phyloP scores from a whole-genome alignment of 73 alveolate genomes.

The Paramecium pentaurelia region DNA sequence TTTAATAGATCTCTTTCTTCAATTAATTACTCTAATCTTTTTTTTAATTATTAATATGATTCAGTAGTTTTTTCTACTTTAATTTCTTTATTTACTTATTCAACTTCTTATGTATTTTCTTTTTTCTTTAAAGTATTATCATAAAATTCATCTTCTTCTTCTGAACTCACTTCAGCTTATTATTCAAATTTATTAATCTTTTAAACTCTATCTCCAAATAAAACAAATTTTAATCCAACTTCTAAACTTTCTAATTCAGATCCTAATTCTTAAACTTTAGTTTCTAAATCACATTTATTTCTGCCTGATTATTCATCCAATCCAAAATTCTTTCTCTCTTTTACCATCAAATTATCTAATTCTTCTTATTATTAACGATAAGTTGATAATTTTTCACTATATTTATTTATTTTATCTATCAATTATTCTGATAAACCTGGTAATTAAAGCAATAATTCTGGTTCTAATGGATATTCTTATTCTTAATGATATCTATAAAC shows the following conservation, averaged over 20 bases:
- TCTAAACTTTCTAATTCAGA: slow-evolving; percentile 26
- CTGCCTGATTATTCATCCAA: background rate
- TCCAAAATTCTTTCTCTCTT: slow-evolving; percentile 39
- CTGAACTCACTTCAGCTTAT: background rate
- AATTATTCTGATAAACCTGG: background rate
- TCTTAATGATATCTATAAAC: slow-evolving; percentile 41
- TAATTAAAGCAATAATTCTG: background rate
- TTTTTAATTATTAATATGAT: background rate
- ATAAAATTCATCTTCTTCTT: slow-evolving; percentile 38
- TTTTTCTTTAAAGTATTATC: background rate
- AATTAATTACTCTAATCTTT: background rate
- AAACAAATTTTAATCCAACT: background rate
- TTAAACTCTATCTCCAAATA: background rate
- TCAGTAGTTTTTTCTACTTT: slow-evolving; percentile 37
- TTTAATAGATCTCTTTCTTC: background rate
- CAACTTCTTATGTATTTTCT: background rate
- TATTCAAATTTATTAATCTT: background rate
- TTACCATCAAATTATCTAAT: background rate
- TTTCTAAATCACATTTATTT: background rate
- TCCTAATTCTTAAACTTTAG: slow-evolving; percentile 5
- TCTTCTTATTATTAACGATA: slow-evolving; percentile 7
- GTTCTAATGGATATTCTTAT: slow-evolving; percentile 37
- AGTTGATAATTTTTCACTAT: background rate
- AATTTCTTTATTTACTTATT: background rate
- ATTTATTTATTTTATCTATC: background rate